phyloP scores from a whole-genome alignment of 2,329 filamentous ascomycete species.

The Neonectria ditissima region DNA sequence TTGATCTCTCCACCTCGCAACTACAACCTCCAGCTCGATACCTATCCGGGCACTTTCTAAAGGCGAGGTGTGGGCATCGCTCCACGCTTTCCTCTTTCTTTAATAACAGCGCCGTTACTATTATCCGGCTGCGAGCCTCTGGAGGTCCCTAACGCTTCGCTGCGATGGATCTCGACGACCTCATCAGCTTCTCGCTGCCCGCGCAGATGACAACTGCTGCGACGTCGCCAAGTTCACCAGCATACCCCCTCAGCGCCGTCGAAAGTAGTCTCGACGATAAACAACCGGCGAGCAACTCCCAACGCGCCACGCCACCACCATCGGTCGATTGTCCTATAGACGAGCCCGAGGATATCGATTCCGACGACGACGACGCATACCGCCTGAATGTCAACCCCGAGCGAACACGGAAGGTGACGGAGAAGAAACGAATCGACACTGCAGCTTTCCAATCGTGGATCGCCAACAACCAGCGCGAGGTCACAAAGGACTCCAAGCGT shows the following conservation, averaged over 20 bases:
- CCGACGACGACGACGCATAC: conserved; percentile 42
- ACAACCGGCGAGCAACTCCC: not conserved
- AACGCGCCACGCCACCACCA: no score
- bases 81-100: not conserved
- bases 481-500: conserved; percentile 44
- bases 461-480: conserved; percentile 51
- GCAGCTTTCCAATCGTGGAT: conserved; percentile 62
- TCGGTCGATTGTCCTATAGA: conserved; percentile 1
- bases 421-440: conserved; percentile 63
- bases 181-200: not conserved
- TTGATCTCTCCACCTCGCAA: not conserved
- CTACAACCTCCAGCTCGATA: not conserved
- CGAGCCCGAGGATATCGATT: conserved; percentile 30
- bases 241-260: not conserved
- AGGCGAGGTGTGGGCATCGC: not conserved
- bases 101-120: not conserved
- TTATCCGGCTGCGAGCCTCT: not conserved
- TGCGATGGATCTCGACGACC: not conserved
- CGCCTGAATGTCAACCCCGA: conserved; percentile 46
- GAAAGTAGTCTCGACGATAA: not conserved
- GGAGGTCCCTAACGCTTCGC: not conserved
- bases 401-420: conserved; percentile 54
- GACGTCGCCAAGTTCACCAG: not conserved
- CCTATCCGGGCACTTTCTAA: not conserved
- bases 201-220: not conserved